Evolutionary conservation across 2,329 filamentous ascomycete species (phyloP), one percentile per base, ranked within the genome.

Genomic region (Calonectria pseudoreteaudii): DNA sequence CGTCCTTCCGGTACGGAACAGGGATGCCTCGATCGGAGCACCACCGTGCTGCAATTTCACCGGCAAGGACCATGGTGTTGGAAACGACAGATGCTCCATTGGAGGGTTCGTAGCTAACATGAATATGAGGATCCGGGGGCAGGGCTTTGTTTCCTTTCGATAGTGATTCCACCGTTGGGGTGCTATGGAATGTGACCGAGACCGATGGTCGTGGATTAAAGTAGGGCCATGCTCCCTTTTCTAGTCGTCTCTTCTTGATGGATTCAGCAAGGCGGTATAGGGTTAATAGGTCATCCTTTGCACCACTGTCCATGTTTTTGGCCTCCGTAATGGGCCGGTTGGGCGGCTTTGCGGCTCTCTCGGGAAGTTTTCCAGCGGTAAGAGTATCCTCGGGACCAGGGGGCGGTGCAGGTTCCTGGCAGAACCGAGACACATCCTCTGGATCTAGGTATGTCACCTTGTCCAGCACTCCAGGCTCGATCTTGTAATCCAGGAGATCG

Each of bases 21-120:
- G 91, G 89, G 66, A 94, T 89, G 26, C 85, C 84, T 65, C 91
- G 89, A 28, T 88, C 86, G 60, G 86, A 80, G 79, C 91, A 93
- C 90, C 91, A 94, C 36, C 85, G 85, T 26, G 91, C 92, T 47
- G 90, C 91, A 31, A 92, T 84, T 78, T 93, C 88, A 68, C 91
- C 91, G 16, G 91, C 92, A 5, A 93, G 85, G 47, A 90, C 86
- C 92, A 94, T 94, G 49, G 83, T 81, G 60, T 82, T 85, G 64
- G 82, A 77, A 14, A 87, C 85, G 5, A 86, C 77, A 0, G 83
- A 82, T 56, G 81, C 82, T 34, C 80, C 82, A 7, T 74, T 82
- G 11, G 82, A 84, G 3, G 76, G 60, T 23, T 82, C 81, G 41
- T 80, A 81, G 34, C 74, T 75, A 26, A 86, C 82, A 23, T 82